Conservation (phyloP, 2,329 filamentous ascomycete species). For the Aspergillus nomiae region DNA sequence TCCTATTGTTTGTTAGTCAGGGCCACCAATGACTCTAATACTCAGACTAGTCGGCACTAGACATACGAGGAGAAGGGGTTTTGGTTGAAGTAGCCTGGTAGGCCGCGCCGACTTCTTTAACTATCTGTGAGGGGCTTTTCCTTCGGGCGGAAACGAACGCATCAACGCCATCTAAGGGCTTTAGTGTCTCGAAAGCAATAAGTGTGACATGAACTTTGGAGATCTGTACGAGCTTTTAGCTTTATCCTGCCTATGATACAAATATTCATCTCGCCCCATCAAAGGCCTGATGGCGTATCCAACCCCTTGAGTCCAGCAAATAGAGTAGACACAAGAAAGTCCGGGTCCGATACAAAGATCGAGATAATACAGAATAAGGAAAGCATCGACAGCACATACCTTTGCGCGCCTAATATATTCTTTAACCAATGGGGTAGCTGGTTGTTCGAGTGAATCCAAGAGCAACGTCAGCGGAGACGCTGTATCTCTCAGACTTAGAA, state of each 20-base stretch:
- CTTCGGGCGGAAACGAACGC: conserved; percentile 66
- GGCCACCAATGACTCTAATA: background rate
- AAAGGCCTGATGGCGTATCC: background rate
- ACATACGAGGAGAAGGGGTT: conserved; percentile 32
- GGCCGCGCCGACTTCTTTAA: conserved; percentile 59
- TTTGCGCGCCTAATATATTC: conserved; percentile 78
- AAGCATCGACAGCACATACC: conserved; percentile 45
- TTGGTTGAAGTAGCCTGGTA: conserved; percentile 24
- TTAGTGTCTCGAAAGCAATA: conserved; percentile 75
- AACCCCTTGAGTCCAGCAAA: background rate
- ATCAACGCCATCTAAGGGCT: conserved; percentile 65
- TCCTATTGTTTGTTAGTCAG: conserved; percentile 48
- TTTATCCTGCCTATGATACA: background rate
- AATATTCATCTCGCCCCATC: background rate
- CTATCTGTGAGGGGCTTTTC: conserved; percentile 60
- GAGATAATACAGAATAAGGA: background rate
- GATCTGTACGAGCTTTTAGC: conserved; percentile 21
- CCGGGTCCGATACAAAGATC: background rate
- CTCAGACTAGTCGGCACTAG: background rate
- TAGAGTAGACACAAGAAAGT: background rate
- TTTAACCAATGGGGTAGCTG: conserved; percentile 66
- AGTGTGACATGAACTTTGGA: conserved; percentile 72
- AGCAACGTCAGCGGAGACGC: conserved; percentile 85
- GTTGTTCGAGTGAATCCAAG: conserved; percentile 82
- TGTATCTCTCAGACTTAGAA: conserved; percentile 75